phyloP scores from a whole-genome alignment of 2,329 filamentous ascomycete genomes.

The Aspergillus brasiliensis region DNA sequence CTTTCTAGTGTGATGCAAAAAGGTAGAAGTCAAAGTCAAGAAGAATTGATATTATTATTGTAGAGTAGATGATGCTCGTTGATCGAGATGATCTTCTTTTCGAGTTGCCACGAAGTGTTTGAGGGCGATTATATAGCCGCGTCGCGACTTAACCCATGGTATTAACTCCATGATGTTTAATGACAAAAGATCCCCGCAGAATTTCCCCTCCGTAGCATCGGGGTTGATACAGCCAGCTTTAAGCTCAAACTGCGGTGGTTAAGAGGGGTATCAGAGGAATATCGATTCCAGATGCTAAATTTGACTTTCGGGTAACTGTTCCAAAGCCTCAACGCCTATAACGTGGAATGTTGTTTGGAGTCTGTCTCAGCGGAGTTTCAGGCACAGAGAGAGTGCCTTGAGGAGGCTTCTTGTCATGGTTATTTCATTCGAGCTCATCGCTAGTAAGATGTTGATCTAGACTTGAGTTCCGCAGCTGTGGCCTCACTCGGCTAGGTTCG shows the following conservation, averaged over 20 bases:
- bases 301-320: conserved; percentile 4
- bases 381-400: not conserved
- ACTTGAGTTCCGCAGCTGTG: not conserved
- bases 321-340: not conserved
- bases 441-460: not conserved
- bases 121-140: not conserved
- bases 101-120: not conserved
- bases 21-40: too few relatives aligned
- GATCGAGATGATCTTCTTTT: not conserved
- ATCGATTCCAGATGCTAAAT: not conserved
- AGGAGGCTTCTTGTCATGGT: not conserved
- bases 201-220: not conserved
- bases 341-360: not conserved
- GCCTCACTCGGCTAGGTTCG: not conserved
- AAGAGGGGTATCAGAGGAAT: not conserved
- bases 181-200: not conserved
- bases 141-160: not conserved
- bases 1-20: too few relatives aligned
- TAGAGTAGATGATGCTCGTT: not conserved
- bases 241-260: not conserved
- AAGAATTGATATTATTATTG: not conserved
- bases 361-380: not conserved
- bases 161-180: not conserved
- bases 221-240: not conserved
- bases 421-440: not conserved